Percentiles rank a stretch among this genome's conserved stretches.
Conservation (phyloP, 2,329 filamentous ascomycete species). For the Penicillium rolfsii region DNA sequence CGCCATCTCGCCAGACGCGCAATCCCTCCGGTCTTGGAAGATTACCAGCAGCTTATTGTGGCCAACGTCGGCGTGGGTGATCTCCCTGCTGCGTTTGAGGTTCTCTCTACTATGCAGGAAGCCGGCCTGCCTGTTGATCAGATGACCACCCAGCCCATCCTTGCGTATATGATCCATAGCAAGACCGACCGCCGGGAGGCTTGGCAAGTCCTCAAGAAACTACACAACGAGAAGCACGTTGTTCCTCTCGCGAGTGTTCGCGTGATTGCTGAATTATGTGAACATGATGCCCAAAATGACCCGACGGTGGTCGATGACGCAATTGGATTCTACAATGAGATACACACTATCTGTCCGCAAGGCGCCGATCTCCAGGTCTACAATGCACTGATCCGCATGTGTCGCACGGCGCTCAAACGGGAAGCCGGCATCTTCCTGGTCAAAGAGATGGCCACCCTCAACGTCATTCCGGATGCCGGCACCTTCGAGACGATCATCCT, state of each 20-base stretch:
- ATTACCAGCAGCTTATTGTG: conserved; percentile 80
- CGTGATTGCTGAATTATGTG: conserved; percentile 56
- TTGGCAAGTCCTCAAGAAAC: conserved; percentile 59
- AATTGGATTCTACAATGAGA: conserved; percentile 63
- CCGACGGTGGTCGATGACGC: conserved; percentile 52
- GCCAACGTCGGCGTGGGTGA: conserved; percentile 67
- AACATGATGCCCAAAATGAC: conserved; percentile 43
- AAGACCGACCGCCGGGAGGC: conserved; percentile 55
- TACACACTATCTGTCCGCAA: conserved; percentile 55
- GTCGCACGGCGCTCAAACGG: conserved; percentile 50
- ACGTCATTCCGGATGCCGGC: conserved; percentile 57
- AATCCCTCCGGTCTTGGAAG: conserved; percentile 61
- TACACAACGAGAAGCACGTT: conserved; percentile 54
- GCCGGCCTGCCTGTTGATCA: conserved; percentile 61
- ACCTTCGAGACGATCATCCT: conserved; percentile 67
- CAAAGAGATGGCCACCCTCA: conserved; percentile 62
- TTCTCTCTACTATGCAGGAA: conserved; percentile 73
- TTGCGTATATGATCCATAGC: conserved; percentile 56
- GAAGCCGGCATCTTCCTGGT: conserved; percentile 64
- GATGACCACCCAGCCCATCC: conserved; percentile 67
- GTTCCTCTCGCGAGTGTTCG: conserved; percentile 55
- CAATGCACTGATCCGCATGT: conserved; percentile 61
- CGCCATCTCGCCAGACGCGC: conserved; percentile 63
- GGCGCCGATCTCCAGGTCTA: conserved; percentile 57
- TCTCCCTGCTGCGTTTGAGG: conserved; percentile 66